Evolutionary conservation across 106 monocot genomes (phyloP), one percentile per base, ranked within the genome.

Genomic region (Gastrodia elata): DNA sequence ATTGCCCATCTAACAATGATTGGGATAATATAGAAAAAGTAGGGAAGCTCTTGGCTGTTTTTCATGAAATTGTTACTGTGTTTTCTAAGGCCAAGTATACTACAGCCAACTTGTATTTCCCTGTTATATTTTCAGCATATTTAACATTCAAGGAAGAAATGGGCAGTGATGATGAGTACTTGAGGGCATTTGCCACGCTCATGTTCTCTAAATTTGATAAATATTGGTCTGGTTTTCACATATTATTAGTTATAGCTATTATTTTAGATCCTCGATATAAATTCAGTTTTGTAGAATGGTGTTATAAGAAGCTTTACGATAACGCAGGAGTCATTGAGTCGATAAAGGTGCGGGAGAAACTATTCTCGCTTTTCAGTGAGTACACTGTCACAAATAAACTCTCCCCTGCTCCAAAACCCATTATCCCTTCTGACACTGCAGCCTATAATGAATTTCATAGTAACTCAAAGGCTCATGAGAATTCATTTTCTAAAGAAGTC

Each of bases 211-310:
- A 64, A 2, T 74, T 74, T 64, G 38, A 74, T 22, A 74, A 64
- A 44, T 74, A 74, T 74, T 74, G 58, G 58, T 59, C 15, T 4
- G 56, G 38, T 27, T 74, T 37, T 25, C 58, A 37, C 56, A 26
- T 61, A 32, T 58, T 61, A 39, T 40, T 74, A 27, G 33, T 24
- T 15, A 61, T 74, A 16, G 58, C 38, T 0, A 37, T 74, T 32
- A 74, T 74, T 38, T 38, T 74, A 15, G 74, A 74, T 73, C 73
- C 73, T 36, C 35, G 73, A 33, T 73, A 73, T 73, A 73, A 73
- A 4, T 55, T 73, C 27, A 52, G 57, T 36, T 73, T 73, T 37
- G 73, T 73, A 16, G 73, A 73, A 24, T 73, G 49, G 49, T 73
- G 56, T 36, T 73, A 57, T 25, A 73, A 56, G 35, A 73, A 58